Base-by-base conservation (phyloP, 768 basidiomycete genomes). In the Psilocybe cubensis region DNA sequence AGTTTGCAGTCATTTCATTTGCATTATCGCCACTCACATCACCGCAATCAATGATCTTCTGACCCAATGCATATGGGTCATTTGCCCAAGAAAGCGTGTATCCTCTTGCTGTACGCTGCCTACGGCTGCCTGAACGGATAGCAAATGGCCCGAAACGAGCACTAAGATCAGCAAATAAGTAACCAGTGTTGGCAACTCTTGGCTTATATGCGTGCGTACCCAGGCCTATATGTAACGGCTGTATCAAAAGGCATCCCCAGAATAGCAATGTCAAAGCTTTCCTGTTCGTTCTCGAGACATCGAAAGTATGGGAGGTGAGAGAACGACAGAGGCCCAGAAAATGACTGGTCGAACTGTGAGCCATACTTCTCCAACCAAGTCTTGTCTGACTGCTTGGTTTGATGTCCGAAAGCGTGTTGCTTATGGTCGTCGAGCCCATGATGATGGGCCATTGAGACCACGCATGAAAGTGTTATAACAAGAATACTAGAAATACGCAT, bases 121-220 rank as follows among this genome's bases (percentile, higher is more conserved):
- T 76, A 52, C 89, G 78, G 66, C 88, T 89, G 2, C 91, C 91
- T 3, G 87, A 87, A 41, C 94, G 85, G 61, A 96, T 92, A 8
- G 87, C 94, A 67, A 84, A 85, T 1, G 93, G 93, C 7, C 94
- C 94, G 73, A 96, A 96, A 8, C 94, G 84, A 11, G 93, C 93
- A 4, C 92, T 93, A 8, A 27, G 21, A 20, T 25, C 23, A 28
- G 43, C 40, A 46, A 35, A 27, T 42, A 40, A 31, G 28, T n/a
- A 38, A 47, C 7, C 23, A 8, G 1, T 11, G 18, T 52, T 20
- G 12, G 29, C 18, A 18, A 28, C 44, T 11, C n/a, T 10, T 11
- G 6, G 9, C 12, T 12, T 33, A 25, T 50, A 40, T 9, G 23
- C 27, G 24, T 50, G 76, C 79, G 24, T 77, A 83, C 70, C 80